Conservation (phyloP, 2,329 filamentous ascomycete genomes). For the Trichophyton benhamiae region DNA sequence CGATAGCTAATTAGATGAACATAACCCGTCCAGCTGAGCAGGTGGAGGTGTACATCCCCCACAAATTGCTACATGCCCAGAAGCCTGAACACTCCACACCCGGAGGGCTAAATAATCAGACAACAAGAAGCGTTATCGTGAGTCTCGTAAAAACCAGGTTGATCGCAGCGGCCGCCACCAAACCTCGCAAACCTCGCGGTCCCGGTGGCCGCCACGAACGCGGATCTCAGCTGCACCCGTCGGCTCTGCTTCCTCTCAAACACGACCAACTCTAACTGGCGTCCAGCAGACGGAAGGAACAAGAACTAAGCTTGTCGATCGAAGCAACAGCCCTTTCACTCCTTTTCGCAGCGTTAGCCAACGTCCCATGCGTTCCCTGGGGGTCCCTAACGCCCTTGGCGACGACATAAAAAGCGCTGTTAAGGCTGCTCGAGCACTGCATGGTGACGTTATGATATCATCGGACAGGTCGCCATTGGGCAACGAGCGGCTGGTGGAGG, state of each 20-base stretch:
- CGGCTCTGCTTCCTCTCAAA: background rate
- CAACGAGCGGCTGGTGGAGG: background rate
- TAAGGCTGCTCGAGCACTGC: background rate
- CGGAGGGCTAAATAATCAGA: background rate
- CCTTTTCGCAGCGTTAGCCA: background rate
- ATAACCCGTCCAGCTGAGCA: background rate
- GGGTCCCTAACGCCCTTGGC: background rate
- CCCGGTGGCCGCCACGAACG: background rate
- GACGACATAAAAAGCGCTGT: background rate
- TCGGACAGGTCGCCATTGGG: background rate
- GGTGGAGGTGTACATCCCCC: background rate
- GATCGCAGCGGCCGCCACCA: background rate
- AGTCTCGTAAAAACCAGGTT: background rate
- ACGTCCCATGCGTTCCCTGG: background rate
- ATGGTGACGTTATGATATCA: conserved; percentile 1
- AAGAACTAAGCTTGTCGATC: background rate
- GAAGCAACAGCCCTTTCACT: background rate
- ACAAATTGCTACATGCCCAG: background rate
- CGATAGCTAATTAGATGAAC: background rate
- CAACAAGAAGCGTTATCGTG: background rate
- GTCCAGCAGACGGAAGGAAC: background rate
- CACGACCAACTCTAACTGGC: background rate
- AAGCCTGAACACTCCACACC: background rate
- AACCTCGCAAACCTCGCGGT: background rate
- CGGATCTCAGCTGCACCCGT: background rate